Conservation (phyloP, 176 grass and related monocot genomes). For the Tillandsia leiboldiana region DNA sequence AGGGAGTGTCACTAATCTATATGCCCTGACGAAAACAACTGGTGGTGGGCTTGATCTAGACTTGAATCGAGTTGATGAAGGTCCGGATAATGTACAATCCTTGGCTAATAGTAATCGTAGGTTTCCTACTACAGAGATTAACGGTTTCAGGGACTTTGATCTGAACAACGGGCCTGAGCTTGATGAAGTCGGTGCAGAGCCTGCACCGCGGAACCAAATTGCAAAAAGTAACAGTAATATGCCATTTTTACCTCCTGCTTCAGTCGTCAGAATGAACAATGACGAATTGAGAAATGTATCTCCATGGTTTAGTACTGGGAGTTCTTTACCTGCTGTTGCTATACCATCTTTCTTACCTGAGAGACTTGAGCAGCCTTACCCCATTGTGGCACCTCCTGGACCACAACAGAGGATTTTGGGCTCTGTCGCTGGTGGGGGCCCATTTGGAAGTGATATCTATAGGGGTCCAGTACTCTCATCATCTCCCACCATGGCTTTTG, state of each 20-base stretch:
- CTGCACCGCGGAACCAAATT: conserved; percentile 34
- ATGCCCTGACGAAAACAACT: conserved; percentile 21
- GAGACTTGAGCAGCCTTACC: conserved; percentile 56
- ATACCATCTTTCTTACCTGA: conserved; percentile 53
- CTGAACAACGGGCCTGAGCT: conserved; percentile 59
- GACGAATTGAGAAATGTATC: conserved; percentile 39
- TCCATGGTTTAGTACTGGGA: conserved; percentile 43
- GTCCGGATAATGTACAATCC: conserved; percentile 40
- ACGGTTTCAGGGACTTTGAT: conserved; percentile 49
- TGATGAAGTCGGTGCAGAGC: conserved; percentile 43
- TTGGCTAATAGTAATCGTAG: conserved; percentile 26
- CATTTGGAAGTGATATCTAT: conserved; percentile 37
- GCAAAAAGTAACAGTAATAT: conserved; percentile 41
- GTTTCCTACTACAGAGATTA: conserved; percentile 29
- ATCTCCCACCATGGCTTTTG: conserved; percentile 41
- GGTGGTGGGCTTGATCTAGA: conserved; percentile 56
- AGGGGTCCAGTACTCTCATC: conserved; percentile 50
- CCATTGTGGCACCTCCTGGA: conserved; percentile 33
- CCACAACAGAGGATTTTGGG: conserved; percentile 41
- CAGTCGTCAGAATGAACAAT: conserved; percentile 43
- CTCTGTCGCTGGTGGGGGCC: conserved; percentile 20
- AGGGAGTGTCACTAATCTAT: conserved; percentile 37
- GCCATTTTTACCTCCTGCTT: conserved; percentile 42
- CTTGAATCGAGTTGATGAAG: conserved; percentile 61
- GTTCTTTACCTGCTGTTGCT: conserved; percentile 40